A percentile compares a stretch with the other conserved stretches of the same genome.
phyloP scores from a whole-genome alignment of 768 basidiomycete species.

The Kwoniella sp. region DNA sequence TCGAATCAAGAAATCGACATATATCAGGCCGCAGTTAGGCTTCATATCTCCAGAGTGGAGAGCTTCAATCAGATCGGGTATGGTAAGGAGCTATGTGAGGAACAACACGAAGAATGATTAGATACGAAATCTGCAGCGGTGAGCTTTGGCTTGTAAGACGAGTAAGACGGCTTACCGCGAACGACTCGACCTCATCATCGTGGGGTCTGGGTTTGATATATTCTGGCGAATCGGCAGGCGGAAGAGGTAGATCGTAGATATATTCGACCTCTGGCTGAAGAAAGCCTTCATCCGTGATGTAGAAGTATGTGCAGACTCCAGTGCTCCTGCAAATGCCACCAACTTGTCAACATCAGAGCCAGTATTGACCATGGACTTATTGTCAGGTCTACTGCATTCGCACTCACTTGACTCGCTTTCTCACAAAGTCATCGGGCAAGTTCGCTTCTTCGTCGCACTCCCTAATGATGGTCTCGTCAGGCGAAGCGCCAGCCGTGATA shows the following conservation, averaged over 20 bases:
- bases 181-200: slow-evolving; percentile 93
- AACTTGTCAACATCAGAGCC: too few species aligned
- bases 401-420: slow-evolving; percentile 60
- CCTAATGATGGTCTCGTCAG: slow-evolving; percentile 77
- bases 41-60: slow-evolving; percentile 81
- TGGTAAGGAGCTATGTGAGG: slow-evolving; percentile 67
- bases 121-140: too few species aligned
- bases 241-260: slow-evolving; percentile 78
- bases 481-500: slow-evolving; percentile 74
- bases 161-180: slow-evolving; percentile 64
- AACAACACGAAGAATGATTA: too few species aligned
- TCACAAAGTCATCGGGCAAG: slow-evolving; percentile 67
- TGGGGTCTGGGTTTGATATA: slow-evolving; percentile 69
- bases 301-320: slow-evolving; percentile 81
- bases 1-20: slow-evolving; percentile 86
- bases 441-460: slow-evolving; percentile 94
- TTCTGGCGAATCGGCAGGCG: slow-evolving; percentile 55
- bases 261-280: slow-evolving; percentile 79
- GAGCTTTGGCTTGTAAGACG: neutral
- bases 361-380: too few species aligned
- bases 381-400: too few species aligned
- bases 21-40: slow-evolving; percentile 83
- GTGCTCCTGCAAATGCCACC: slow-evolving; percentile 56
- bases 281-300: slow-evolving; percentile 70
- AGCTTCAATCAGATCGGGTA: slow-evolving; percentile 65